These are phyloP conservation scores for Fusarium tuaranense DNA, from an alignment of 2,329 filamentous ascomycete species.

Conservation along the genomic window DNA sequence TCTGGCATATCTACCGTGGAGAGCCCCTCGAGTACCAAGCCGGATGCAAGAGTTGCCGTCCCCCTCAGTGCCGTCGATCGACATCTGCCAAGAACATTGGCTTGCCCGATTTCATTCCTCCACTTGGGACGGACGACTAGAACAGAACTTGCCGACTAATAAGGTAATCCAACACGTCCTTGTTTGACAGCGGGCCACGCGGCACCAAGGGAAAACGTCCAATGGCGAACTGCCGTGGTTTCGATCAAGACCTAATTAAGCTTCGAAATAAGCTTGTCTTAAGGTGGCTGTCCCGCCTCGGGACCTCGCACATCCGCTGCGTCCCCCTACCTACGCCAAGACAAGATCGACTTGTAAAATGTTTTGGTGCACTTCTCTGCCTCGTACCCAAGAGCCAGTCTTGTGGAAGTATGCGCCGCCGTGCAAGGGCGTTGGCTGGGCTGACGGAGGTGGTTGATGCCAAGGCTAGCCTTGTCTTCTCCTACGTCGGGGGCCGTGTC, in stretches of 20 bases:
- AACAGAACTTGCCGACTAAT: background rate
- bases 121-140: background rate
- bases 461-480: background rate
- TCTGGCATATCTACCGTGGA: background rate
- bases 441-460: conserved; percentile 21
- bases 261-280: conserved; percentile 46
- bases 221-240: background rate
- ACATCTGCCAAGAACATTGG: conserved; percentile 33
- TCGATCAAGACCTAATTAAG: conserved; percentile 25
- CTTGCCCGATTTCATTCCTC: conserved; percentile 13
- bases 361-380: background rate
- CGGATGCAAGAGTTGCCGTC: conserved; percentile 37
- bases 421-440: conserved; percentile 11
- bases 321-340: conserved; percentile 11
- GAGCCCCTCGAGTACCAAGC: conserved; percentile 31
- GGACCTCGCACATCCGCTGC: conserved; percentile 29
- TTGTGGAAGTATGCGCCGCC: background rate
- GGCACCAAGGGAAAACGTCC: background rate
- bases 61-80: conserved; percentile 22
- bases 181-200: background rate
- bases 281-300: conserved; percentile 13
- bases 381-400: conserved; percentile 1
- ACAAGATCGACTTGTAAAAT: background rate
- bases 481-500: background rate
- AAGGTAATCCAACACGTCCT: background rate